Evolutionary conservation across 257 asterid genomes (phyloP).

Genomic region (Hygrophila difformis): DNA sequence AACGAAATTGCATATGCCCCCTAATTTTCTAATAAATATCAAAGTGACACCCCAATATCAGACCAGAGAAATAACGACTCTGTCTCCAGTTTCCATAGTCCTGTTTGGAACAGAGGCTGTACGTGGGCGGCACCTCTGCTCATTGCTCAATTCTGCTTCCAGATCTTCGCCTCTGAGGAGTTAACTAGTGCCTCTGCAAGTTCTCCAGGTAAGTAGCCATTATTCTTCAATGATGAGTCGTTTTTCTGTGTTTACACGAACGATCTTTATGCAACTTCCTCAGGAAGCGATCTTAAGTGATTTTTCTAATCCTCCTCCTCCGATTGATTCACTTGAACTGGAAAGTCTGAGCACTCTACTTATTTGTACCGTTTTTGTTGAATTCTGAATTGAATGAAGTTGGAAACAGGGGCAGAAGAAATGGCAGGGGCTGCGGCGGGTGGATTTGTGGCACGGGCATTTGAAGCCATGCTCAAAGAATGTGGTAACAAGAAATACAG

Average conservation of each 20-base stretch:
- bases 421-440: slow-evolving; percentile 94
- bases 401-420: slow-evolving; percentile 14
- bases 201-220: no score
- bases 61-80: no score
- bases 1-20: no score
- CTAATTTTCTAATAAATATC: no score
- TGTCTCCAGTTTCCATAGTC: no score
- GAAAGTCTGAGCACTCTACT: slow-evolving; percentile 3
- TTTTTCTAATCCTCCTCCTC: slow-evolving; percentile 21
- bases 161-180: no score
- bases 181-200: no score
- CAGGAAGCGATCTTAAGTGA: background rate
- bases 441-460: slow-evolving; percentile 86
- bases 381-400: slow-evolving; percentile 20
- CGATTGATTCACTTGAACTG: slow-evolving; percentile 25
- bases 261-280: slow-evolving; percentile 13
- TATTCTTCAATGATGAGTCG: no score
- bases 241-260: background rate
- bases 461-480: slow-evolving; percentile 95
- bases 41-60: no score
- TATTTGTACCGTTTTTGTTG: background rate
- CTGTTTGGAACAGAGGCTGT: no score
- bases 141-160: no score
- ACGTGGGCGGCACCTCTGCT: no score
- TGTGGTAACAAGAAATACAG: slow-evolving; percentile 61